Percentiles rank a stretch among this genome's conserved stretches.
Conservation (phyloP, 2,329 filamentous ascomycete genomes). For the Cercospora sp. region DNA sequence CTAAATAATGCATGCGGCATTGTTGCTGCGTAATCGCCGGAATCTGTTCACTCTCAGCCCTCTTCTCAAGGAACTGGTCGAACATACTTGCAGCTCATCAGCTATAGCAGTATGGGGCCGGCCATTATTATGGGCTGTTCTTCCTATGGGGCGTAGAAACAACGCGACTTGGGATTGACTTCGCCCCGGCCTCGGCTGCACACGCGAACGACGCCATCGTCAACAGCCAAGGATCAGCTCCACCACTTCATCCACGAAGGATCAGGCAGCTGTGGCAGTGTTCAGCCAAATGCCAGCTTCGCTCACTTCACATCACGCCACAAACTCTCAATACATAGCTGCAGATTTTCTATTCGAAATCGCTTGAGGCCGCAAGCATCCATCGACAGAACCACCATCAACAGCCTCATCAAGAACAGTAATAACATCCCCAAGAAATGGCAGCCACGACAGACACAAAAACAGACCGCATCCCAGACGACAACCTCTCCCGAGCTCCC, state of each 20-base stretch:
- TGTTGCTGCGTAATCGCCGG: background rate
- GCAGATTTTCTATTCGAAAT: too few species aligned
- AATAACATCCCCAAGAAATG: background rate
- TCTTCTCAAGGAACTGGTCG: background rate
- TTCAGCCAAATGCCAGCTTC: background rate
- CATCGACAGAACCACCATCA: background rate
- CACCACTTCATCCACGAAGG: background rate
- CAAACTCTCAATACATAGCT: background rate
- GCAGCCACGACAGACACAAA: slow-evolving; percentile 2
- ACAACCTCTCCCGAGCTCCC: slow-evolving; percentile 14
- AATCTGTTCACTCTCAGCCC: background rate
- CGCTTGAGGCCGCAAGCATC: too few species aligned
- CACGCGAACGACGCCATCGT: background rate
- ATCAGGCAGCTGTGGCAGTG: slow-evolving; percentile 1
- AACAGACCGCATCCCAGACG: slow-evolving; percentile 1
- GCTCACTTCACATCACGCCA: background rate
- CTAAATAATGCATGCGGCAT: background rate
- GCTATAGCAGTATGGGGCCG: background rate
- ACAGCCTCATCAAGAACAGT: background rate
- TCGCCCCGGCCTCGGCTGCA: slow-evolving; percentile 3
- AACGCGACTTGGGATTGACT: background rate
- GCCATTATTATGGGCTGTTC: background rate
- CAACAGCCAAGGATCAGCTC: slow-evolving; percentile 1
- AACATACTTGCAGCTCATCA: background rate
- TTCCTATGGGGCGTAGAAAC: background rate